Base-by-base conservation (phyloP, 495 filamentous ascomycete genomes). In the Penicillium odoratum region DNA sequence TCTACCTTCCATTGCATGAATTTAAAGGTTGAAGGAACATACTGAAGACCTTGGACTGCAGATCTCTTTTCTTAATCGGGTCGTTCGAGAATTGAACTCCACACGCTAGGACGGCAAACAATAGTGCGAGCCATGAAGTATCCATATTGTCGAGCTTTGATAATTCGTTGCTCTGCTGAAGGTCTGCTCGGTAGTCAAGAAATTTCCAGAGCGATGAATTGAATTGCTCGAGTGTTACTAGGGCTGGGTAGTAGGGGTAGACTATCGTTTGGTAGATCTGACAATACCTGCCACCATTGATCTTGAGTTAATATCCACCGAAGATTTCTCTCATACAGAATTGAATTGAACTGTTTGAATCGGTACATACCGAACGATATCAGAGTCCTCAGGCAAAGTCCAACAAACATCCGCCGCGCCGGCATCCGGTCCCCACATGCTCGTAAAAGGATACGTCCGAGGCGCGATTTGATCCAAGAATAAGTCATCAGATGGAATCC, bases 391-490 rank as follows among this genome's bases (percentile, higher is more conserved):
- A 3, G 67, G 67, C 34, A 69, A 51, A 31, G 64, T 65, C 55
- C 59, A 47, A 56, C 61, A 69, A 28, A 69, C 52, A 21, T 65
- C 59, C 34, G 36, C 36, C 5, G 45, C 55, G 6, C 38, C 56
- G 3, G 59, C 61, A 25, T 65, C 67, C 1, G 59, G 51, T 9
- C 60, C 53, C 64, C 67, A 69, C 21, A 69, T 49, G 46, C 47
- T 67, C 5, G 67, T 67, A 51, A 69, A 69, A 7, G 64, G 64
- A 51, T 69, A 67, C 4, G 62, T 40, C 4, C 64, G 64, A 0
- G 67, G 64, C 21, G 61, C 64, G 46, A 67, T 51, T 29, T 67
- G 64, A 36, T 67, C 57, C 18, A 63, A 48, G 21, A 61, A n/a
- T 44, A 66, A 48, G n/a, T 43, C 48, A 48, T 62, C 53, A 6